phyloP scores from a whole-genome alignment of 2,329 filamentous ascomycete species.

The Alternaria triticina region DNA sequence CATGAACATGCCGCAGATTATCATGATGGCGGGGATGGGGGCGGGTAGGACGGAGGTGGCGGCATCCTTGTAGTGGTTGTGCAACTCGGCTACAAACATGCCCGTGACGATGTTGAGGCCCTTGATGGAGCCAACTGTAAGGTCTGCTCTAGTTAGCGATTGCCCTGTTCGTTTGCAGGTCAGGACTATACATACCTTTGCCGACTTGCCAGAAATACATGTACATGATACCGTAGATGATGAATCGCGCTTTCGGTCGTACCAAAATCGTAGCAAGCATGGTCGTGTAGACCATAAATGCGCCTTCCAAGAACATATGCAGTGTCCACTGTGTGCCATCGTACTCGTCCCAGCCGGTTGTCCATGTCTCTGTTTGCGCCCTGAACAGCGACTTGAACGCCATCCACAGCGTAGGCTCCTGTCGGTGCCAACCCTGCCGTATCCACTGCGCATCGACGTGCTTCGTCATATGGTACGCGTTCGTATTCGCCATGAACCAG shows the following conservation, averaged over 20 bases:
- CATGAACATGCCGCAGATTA: constrained; percentile 62
- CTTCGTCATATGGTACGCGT: constrained; percentile 63
- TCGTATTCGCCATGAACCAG: constrained; percentile 63
- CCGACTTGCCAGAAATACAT: constrained; percentile 49
- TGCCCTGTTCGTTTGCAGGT: neutral
- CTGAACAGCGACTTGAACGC: constrained; percentile 41
- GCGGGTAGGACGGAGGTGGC: constrained; percentile 57
- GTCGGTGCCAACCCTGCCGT: constrained; percentile 49
- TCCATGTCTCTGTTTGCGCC: constrained; percentile 48
- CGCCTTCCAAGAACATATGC: constrained; percentile 51
- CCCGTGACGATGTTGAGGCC: constrained; percentile 67
- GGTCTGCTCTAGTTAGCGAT: constrained; percentile 34
- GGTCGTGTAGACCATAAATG: constrained; percentile 52
- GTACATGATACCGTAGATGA: constrained; percentile 47
- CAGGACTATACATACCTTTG: constrained; percentile 30
- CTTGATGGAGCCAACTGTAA: constrained; percentile 43
- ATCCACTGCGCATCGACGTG: constrained; percentile 67
- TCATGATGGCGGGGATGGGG: constrained; percentile 58
- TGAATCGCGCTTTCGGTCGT: constrained; percentile 44
- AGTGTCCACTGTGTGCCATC: constrained; percentile 54
- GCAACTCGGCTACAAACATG: constrained; percentile 66
- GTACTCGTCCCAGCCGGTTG: constrained; percentile 49
- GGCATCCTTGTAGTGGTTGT: constrained; percentile 58
- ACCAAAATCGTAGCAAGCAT: constrained; percentile 51
- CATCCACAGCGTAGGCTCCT: constrained; percentile 40